These are phyloP conservation scores for Paraurostyla sp. DNA, from an alignment of 73 alveolate species.

Conservation along the genomic window DNA sequence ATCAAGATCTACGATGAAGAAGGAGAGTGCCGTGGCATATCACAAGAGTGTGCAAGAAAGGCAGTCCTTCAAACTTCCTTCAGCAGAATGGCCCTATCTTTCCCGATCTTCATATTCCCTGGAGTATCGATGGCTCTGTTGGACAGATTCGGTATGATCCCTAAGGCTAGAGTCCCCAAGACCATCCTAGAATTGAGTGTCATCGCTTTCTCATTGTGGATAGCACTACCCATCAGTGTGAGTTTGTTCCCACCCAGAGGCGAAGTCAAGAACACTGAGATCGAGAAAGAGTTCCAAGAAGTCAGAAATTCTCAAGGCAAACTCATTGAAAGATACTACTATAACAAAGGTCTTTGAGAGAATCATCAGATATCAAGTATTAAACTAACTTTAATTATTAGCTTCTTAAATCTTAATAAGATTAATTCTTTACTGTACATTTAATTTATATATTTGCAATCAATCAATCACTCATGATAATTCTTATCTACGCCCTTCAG, in stretches of 20 bases:
- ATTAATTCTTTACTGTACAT: neutral
- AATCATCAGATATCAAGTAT: neutral
- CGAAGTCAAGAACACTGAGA: conserved; percentile 28
- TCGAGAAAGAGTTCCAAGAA: conserved; percentile 60
- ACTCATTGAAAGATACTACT: conserved; percentile 52
- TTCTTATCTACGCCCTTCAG: too few species aligned
- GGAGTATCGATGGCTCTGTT: conserved; percentile 55
- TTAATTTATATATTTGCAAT: too few species aligned
- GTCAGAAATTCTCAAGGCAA: conserved; percentile 44
- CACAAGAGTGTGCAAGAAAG: conserved; percentile 67
- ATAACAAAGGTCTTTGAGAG: conserved; percentile 76
- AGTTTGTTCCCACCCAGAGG: conserved; percentile 68
- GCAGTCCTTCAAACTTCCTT: conserved; percentile 75
- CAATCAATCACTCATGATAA: too few species aligned
- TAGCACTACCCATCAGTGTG: conserved; percentile 69
- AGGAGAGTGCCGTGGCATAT: conserved; percentile 73
- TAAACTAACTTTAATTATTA: neutral
- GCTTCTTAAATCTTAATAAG: neutral
- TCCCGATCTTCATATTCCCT: conserved; percentile 74
- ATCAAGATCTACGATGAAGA: conserved; percentile 73
- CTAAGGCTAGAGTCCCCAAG: conserved; percentile 61
- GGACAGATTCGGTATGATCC: conserved; percentile 63
- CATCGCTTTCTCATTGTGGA: conserved; percentile 49
- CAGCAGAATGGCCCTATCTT: conserved; percentile 71
- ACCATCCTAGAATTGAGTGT: conserved; percentile 55